Base-by-base conservation (phyloP, 2,329 filamentous ascomycete genomes). In the Ophiostoma montium region DNA sequence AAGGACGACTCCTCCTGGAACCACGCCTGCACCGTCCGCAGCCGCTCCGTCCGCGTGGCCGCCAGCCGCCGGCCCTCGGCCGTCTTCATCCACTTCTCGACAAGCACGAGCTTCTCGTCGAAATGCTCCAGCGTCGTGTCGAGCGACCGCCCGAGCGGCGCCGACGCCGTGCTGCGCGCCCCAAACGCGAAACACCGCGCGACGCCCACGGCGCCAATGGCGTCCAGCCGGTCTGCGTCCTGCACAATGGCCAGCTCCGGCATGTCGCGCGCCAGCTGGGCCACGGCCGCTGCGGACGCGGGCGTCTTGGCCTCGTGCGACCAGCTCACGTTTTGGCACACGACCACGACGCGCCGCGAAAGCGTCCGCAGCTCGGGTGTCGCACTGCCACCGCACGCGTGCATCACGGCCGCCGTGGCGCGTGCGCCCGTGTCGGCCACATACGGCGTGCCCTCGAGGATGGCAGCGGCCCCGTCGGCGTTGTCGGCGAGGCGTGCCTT, bases 191-290 rank as follows among this genome's bases (percentile, higher is more conserved):
- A 89, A 36, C 76, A 78, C 39, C 90, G 70, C 2, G 78, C 89
- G 50, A 95, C 81, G 0, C 90, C 90, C 30, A 95, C 76, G 0
- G 85, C 86, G 1, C 89, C 90, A 46, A 95, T 80, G 4, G 88
- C 85, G 65, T 96, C 90, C n/a, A 96, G 70, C 7, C 89, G 74
- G 67, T 95, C 90, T 4, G 89, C 89, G 63, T 95, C 90, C 66
- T 95, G 89, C 31, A 95, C 87, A 44, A 94, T 76, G 0, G 78
- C 88, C 32, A 92, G 68, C 63, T 92, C 86, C 1, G 86, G 86
- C 61, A 84, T 70, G 30, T 66, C 60, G 6, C 61, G 61, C n/a
- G 94, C 69, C n/a, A 89, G 69, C 1, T 67, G 63, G n/a, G 63
- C 64, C 9, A 86, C 79, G 12, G 67, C 65, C 6, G 64, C 66